Percentiles rank a stretch among this genome's conserved stretches.
phyloP scores from a whole-genome alignment of 192 early-diverging fungal genomes.

The Pecoramyces ruminantium region DNA sequence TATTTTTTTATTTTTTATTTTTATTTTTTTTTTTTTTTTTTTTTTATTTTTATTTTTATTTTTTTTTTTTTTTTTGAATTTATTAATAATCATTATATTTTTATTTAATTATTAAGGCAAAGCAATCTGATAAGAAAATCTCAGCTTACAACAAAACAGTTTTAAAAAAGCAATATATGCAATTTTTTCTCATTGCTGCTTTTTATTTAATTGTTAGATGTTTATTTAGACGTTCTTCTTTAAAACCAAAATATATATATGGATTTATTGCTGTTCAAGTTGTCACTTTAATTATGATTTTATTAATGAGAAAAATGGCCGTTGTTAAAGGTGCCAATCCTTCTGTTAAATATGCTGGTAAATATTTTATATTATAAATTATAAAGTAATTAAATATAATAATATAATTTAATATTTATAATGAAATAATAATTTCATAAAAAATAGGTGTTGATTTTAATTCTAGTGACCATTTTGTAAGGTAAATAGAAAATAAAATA shows the following conservation, averaged over 20 bases:
- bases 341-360: not conserved
- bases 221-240: not conserved
- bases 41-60: too few species aligned
- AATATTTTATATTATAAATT: not conserved
- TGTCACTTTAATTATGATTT: not conserved
- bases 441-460: not conserved
- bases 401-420: too few species aligned
- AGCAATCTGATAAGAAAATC: not conserved
- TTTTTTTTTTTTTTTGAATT: too few species aligned
- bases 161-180: not conserved
- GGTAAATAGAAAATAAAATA: too few species aligned
- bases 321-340: not conserved
- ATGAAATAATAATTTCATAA: too few species aligned
- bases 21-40: too few species aligned
- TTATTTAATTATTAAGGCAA: not conserved
- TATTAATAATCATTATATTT: not conserved
- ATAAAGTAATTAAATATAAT: too few species aligned
- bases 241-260: not conserved
- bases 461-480: not conserved
- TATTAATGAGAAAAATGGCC: not conserved
- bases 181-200: not conserved
- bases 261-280: not conserved
- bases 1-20: too few species aligned
- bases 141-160: not conserved
- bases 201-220: not conserved